phyloP scores from a whole-genome alignment of 1,284 basidiomycete species.

The Abortiporus biennis region DNA sequence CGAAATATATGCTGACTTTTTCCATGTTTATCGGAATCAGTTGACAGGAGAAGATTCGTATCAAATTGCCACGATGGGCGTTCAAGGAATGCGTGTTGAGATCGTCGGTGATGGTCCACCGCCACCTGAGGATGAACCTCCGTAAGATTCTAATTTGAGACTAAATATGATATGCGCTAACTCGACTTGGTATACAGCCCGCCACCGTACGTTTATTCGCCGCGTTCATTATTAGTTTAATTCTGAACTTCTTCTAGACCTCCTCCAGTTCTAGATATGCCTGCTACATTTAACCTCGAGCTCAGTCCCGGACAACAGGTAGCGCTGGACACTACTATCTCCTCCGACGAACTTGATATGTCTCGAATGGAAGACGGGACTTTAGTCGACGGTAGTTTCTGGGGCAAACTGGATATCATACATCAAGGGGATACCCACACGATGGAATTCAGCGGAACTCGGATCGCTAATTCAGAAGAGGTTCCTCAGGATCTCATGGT shows the following conservation, averaged over 20 bases:
- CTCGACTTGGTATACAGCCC: slow-evolving; percentile 34
- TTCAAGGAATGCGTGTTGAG: slow-evolving; percentile 74
- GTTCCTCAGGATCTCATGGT: slow-evolving; percentile 62
- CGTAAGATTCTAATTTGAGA: slow-evolving; percentile 50
- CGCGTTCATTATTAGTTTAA: slow-evolving; percentile 7
- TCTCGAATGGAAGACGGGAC: slow-evolving; percentile 83
- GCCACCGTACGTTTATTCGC: slow-evolving; percentile 54
- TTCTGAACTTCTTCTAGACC: slow-evolving; percentile 39
- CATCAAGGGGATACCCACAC: slow-evolving; percentile 69
- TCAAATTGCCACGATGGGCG: slow-evolving; percentile 73
- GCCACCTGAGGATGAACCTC: slow-evolving; percentile 66
- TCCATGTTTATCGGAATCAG: slow-evolving; percentile 38
- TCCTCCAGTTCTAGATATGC: slow-evolving; percentile 80
- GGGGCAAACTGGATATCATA: slow-evolving; percentile 77
- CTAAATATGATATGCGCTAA: background rate
- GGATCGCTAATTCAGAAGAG: slow-evolving; percentile 51
- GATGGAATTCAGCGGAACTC: slow-evolving; percentile 76
- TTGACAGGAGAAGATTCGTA: slow-evolving; percentile 77
- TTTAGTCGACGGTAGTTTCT: slow-evolving; percentile 73
- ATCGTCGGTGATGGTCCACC: slow-evolving; percentile 77
- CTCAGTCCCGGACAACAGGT: slow-evolving; percentile 68
- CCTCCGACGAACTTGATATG: slow-evolving; percentile 77
- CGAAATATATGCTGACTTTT: background rate
- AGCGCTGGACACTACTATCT: slow-evolving; percentile 67
- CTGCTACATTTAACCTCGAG: slow-evolving; percentile 74